Evolutionary conservation across 192 early-diverging fungal species (phyloP), one percentile per base, ranked within the genome.

Genomic region (Nowakowskiella sp.): DNA sequence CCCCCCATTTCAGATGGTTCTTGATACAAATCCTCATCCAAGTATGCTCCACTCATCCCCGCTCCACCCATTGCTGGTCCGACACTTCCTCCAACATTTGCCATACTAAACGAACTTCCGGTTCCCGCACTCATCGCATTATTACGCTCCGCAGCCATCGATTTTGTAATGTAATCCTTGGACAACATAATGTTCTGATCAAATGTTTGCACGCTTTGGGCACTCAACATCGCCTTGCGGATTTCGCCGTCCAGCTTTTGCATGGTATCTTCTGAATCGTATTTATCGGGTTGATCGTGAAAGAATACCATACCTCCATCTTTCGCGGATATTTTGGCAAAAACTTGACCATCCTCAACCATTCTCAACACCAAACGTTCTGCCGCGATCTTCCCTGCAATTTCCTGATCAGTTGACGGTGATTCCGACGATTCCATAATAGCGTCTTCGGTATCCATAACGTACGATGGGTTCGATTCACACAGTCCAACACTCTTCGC

Each of bases 281-380:
- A 73, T 36, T 60, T 51, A 42, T 78, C 67, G 2, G 82, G 71
- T 31, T 67, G 45, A 42, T 89, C 86, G 24, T 80, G 64, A 67
- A 90, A 90, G 7, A 67, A 76, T 3, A 90, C 84, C 83, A 86
- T 85, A 13, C 65, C 67, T n/a, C 67, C 70, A 24, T 49, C 54
- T 9, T 31, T 27, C 16, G 60, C 47, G 34, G 36, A 47, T 10
- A 78, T 77, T 6, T 57, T 69, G 4, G 76, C 76, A 49, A 54
- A 44, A n/a, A 78, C 63, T 8, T 68, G 42, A 16, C 66, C 68
- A 6, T 74, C 44, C 25, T 63, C 50, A 22, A 87, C 77, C 80
- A 90, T 85, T 27, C 66, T 47, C 7, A 85, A 58, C 28, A 90
- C 48, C 21, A 68, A 63, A 10, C 53, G 53, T 34, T 84, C 81